Percentiles rank a stretch among this genome's conserved stretches.
These are phyloP conservation scores for Apiotrichum sp. DNA, from an alignment of 1,284 basidiomycete species.

Conservation along the genomic window DNA sequence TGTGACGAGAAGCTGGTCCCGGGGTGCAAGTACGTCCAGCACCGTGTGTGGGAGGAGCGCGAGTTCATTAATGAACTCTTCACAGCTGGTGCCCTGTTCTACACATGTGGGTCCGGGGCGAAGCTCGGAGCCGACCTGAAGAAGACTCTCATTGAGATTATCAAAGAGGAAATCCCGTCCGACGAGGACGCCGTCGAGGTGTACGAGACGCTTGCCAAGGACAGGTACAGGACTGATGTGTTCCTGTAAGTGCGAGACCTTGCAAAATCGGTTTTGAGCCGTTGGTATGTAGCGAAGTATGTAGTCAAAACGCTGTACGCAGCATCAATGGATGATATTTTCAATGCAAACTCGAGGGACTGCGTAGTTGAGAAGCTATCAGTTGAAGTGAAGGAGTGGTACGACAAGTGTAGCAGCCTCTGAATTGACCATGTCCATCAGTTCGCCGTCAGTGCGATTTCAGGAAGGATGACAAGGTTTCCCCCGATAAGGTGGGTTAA, in stretches of 20 bases:
- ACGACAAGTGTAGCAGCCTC: too few species aligned
- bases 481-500: too few species aligned
- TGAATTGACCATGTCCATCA: too few species aligned
- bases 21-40: constrained; percentile 22
- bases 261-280: too few species aligned
- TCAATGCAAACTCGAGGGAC: too few species aligned
- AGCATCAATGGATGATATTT: too few species aligned
- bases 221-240: constrained; percentile 7
- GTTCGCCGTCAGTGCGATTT: too few species aligned
- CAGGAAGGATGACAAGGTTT: too few species aligned
- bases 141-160: constrained; percentile 12
- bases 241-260: background rate
- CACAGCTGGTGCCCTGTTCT: constrained; percentile 50
- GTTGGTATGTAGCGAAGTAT: too few species aligned
- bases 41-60: constrained; percentile 52
- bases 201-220: constrained; percentile 2
- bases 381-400: too few species aligned
- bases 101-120: constrained; percentile 49
- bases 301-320: too few species aligned
- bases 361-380: too few species aligned
- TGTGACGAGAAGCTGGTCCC: background rate
- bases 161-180: background rate
- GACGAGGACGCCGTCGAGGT: background rate
- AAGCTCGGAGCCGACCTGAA: constrained; percentile 9
- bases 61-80: constrained; percentile 45